Conservation (phyloP, 2,329 filamentous ascomycete genomes). For the Fusarium concolor region DNA sequence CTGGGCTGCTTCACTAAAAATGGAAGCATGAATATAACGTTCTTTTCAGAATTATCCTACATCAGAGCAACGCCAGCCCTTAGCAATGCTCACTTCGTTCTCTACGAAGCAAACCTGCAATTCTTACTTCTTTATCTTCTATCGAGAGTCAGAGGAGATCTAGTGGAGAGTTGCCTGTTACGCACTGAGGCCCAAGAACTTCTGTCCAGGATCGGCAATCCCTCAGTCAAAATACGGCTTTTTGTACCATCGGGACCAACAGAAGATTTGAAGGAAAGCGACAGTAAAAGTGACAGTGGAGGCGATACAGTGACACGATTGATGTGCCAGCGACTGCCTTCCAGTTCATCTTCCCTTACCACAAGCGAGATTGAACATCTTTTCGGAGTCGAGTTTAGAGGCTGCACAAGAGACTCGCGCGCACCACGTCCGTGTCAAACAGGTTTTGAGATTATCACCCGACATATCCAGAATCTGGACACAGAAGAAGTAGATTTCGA, state of each 20-base stretch:
- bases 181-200: rapidly evolving
- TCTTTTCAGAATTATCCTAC: not conserved
- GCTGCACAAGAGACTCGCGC: rapidly evolving
- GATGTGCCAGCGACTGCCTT: not conserved
- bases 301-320: rapidly evolving
- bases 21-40: too few relatives aligned
- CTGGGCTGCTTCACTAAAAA: not conserved
- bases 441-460: rapidly evolving
- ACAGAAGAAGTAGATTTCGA: not conserved
- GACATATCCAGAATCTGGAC: not conserved
- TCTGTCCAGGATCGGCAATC: not conserved
- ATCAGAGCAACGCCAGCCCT: too few relatives aligned
- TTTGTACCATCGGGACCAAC: rapidly evolving
- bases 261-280: too few relatives aligned
- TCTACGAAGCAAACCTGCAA: not conserved
- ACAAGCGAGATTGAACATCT: not conserved
- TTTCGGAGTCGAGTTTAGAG: not conserved
- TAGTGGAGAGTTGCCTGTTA: rapidly evolving
- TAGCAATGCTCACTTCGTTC: too few relatives aligned
- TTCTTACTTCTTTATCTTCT: not conserved
- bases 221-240: not conserved
- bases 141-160: not conserved
- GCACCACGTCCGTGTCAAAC: rapidly evolving
- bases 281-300: not conserved
- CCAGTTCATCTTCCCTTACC: not conserved